phyloP scores from a whole-genome alignment of 2,329 filamentous ascomycete species.

The Phaeoacremonium minimum region DNA sequence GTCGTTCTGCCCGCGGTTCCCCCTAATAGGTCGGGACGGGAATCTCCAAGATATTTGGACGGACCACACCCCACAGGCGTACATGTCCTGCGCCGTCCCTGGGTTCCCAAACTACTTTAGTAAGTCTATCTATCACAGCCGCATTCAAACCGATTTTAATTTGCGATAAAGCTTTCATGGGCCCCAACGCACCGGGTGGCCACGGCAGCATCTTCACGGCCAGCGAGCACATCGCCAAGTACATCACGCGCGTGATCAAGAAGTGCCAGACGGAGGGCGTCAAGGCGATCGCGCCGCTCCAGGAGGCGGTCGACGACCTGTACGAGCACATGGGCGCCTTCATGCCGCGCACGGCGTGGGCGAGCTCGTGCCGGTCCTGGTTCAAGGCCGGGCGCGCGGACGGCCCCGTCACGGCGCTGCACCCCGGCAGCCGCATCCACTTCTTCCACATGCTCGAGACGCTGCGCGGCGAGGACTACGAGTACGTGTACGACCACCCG shows the following conservation, averaged over 20 bases:
- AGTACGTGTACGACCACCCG: slow-evolving; percentile 37
- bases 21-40: slow-evolving; percentile 41
- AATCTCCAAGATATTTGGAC: slow-evolving; percentile 47
- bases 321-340: slow-evolving; percentile 41
- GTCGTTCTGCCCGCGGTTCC: slow-evolving; percentile 47
- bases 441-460: slow-evolving; percentile 49
- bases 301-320: slow-evolving; percentile 45
- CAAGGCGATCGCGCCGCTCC: slow-evolving; percentile 37
- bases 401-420: slow-evolving; percentile 43
- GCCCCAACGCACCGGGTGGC: slow-evolving; percentile 46
- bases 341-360: slow-evolving; percentile 51
- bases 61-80: slow-evolving; percentile 37
- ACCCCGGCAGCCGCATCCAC: slow-evolving; percentile 46
- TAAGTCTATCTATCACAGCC: slow-evolving; percentile 20
- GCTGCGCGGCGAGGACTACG: slow-evolving; percentile 48
- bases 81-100: slow-evolving; percentile 49
- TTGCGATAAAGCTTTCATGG: slow-evolving; percentile 37
- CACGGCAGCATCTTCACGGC: slow-evolving; percentile 48
- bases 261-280: slow-evolving; percentile 49
- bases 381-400: slow-evolving; percentile 40
- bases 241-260: slow-evolving; percentile 41
- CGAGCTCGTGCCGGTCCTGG: slow-evolving; percentile 40
- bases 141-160: slow-evolving; percentile 3
- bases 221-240: slow-evolving; percentile 45
- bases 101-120: slow-evolving; percentile 53